Conservation (phyloP, 2,329 filamentous ascomycete genomes). For the Hymenoscyphus repandus region DNA sequence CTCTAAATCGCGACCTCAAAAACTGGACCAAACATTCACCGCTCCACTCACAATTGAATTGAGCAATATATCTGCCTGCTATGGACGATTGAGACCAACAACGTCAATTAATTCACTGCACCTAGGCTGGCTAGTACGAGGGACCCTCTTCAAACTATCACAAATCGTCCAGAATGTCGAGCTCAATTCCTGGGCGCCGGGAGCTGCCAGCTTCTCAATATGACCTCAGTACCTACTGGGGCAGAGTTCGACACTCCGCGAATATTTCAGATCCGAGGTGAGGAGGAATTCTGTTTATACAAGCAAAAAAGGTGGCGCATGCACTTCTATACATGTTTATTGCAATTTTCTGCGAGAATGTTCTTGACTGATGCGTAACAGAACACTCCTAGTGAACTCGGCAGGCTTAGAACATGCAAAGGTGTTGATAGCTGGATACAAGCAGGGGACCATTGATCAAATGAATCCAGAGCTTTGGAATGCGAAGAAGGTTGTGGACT, state of each 20-base stretch:
- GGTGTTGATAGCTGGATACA: constrained; percentile 74
- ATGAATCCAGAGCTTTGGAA: constrained; percentile 93
- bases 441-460: constrained; percentile 68
- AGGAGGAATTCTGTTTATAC: constrained; percentile 36
- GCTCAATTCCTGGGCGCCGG: constrained; percentile 61
- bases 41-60: neutral
- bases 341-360: neutral
- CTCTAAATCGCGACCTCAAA: neutral
- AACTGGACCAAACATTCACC: neutral
- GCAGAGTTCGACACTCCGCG: constrained; percentile 82
- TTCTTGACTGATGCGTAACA: constrained; percentile 36
- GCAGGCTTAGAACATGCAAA: constrained; percentile 83
- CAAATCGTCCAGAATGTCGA: constrained; percentile 46
- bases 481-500: constrained; percentile 96
- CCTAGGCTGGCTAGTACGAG: too few relatives aligned
- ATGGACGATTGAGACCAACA: neutral
- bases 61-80: neutral
- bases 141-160: too few relatives aligned
- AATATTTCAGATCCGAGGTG: constrained; percentile 94
- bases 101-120: neutral
- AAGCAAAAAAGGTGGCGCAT: constrained; percentile 21
- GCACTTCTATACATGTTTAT: constrained; percentile 8
- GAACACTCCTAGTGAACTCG: constrained; percentile 77
- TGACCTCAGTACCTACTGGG: constrained; percentile 91
- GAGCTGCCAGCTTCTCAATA: constrained; percentile 89